phyloP scores from a whole-genome alignment of 768 basidiomycete genomes.

The Rhizopogon vinicolor region DNA sequence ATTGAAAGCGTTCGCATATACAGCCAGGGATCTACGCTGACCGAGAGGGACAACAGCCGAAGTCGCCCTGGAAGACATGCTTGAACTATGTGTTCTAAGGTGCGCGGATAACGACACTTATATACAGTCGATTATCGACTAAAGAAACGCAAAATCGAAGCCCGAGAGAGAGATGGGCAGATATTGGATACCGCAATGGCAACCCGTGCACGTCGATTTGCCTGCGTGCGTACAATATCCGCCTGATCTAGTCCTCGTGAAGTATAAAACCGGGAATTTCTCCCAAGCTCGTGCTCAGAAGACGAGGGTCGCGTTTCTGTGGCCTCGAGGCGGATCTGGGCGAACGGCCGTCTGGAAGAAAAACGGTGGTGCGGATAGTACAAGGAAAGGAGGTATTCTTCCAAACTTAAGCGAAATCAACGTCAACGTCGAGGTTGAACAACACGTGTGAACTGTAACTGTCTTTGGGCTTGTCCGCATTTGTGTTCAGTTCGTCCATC shows the following conservation, averaged over 20 bases:
- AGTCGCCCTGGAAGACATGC: neutral
- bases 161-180: neutral
- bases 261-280: neutral
- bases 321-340: neutral
- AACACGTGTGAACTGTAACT: neutral
- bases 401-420: neutral
- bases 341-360: neutral
- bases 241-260: constrained; percentile 1
- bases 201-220: neutral
- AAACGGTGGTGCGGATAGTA: neutral
- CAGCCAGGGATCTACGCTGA: constrained; percentile 7
- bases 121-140: neutral
- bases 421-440: neutral
- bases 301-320: neutral
- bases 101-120: neutral
- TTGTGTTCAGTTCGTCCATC: neutral
- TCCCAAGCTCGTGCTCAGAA: constrained; percentile 3
- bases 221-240: neutral
- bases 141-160: too few relatives aligned
- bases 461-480: neutral
- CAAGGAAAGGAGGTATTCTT: neutral
- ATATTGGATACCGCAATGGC: too few relatives aligned
- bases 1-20: constrained; percentile 30
- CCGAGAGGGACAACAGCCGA: neutral
- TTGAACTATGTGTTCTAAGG: neutral